Base-by-base conservation (phyloP, 2,329 filamentous ascomycete genomes). In the Akanthomyces uredinophilus region DNA sequence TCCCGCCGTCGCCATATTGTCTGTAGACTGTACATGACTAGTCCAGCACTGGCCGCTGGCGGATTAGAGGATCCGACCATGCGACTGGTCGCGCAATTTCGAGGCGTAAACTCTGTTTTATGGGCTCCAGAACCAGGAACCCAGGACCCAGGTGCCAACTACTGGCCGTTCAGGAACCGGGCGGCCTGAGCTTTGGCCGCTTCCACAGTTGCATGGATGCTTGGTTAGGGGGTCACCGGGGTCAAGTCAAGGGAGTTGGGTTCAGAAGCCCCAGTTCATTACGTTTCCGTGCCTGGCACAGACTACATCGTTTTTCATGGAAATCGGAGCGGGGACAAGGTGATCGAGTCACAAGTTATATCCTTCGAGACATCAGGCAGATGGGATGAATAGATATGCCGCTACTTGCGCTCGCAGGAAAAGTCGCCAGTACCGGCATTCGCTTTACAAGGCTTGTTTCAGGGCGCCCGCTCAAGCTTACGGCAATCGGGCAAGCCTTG, bases 51-150 rank as follows among this genome's bases (percentile, higher is more conserved):
- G 32, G 22, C 20, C 39, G 37, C 37, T 39, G 14, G 5, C 27
- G 24, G 16, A 13, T 22, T 35, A 41, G 46, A 5, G 41, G 35
- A 50, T 43, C 46, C 16, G 16, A 7, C 32, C 55, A 41, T 32
- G 8, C 5, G 29, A 59, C 32, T 60, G 57, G 57, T 32, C 14
- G 27, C 47, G n/a, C 35, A 35, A 22, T 20, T 44, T 7, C 10
- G 47, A 44, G 46, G 57, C 39, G 37, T 44, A 50, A 60, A 60
- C 57, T 60, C 27, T 60, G 47, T 60, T 60, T 60, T 60, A 46
- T 53, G 57, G 57, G 39, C 57, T 60, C 22, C 51, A 16, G 5
- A 8, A 35, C 32, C 32, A 35, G 32, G 32, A 35, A 35, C 32
- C 32, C 32, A 39, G 10, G 18, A 22, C n/a, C 18, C 20, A 16